These are phyloP conservation scores for Casuarina cunninghamiana DNA, from an alignment of 306 rosid genomes.

Conservation along the genomic window DNA sequence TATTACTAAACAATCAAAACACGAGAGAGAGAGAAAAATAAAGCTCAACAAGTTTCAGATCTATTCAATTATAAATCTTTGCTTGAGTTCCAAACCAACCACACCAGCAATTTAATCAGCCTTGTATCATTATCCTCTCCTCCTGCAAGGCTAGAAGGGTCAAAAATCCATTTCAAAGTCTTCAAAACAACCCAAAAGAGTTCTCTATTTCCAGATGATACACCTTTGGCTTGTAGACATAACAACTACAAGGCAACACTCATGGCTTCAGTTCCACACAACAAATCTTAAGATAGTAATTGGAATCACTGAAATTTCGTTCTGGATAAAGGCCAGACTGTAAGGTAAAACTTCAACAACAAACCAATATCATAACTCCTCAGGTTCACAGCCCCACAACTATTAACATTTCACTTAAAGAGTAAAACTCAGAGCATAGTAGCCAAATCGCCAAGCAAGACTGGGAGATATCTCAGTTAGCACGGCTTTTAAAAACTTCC, in stretches of 20 bases:
- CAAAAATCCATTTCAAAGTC: conserved; percentile 5
- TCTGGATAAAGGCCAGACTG: conserved; percentile 16
- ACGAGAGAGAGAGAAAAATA: too few relatives aligned
- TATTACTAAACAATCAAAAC: too few relatives aligned
- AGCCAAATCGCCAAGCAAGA: conserved; percentile 10
- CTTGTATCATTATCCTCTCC: neutral
- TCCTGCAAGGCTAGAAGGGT: conserved; percentile 2
- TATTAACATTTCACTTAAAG: conserved; percentile 35
- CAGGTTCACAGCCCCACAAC: conserved; percentile 33
- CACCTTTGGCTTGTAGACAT: neutral
- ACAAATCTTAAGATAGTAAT: conserved; percentile 13
- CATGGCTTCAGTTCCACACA: conserved; percentile 8
- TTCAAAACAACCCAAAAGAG: conserved; percentile 20
- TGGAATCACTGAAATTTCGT: conserved; percentile 6
- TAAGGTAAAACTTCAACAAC: conserved; percentile 26
- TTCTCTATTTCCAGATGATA: conserved; percentile 18
- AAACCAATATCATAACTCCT: conserved; percentile 31
- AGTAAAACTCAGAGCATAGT: neutral
- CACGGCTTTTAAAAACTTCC: conserved; percentile 67
- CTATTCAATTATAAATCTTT: too few relatives aligned
- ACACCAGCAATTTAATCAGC: too few relatives aligned
- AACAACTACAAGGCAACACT: conserved; percentile 1
- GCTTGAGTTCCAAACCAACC: too few relatives aligned
- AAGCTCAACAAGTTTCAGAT: too few relatives aligned
- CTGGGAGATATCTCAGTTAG: conserved; percentile 28